phyloP scores from a whole-genome alignment of 768 basidiomycete genomes.

The Lactifluus echinatus region DNA sequence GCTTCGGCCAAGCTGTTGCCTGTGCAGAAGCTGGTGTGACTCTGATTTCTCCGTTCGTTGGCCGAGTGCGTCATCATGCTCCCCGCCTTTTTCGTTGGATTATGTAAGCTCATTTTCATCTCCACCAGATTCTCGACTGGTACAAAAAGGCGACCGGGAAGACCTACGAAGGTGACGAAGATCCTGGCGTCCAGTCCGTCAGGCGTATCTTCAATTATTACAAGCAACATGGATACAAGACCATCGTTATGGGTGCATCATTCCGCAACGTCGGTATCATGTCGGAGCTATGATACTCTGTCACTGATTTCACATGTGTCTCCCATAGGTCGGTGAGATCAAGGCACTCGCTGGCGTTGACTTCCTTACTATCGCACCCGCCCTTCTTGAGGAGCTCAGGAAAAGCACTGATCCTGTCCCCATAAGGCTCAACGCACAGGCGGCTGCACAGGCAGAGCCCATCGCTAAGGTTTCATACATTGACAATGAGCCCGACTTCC shows the following conservation, averaged over 20 bases:
- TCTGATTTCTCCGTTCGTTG: slow-evolving; percentile 98
- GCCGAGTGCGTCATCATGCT: slow-evolving; percentile 55
- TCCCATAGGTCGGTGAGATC: slow-evolving; percentile 73
- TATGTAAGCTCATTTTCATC: slow-evolving; percentile 16
- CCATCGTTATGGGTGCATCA: slow-evolving; percentile 99
- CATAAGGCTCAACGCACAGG: slow-evolving; percentile 66
- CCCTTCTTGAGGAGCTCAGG: slow-evolving; percentile 89
- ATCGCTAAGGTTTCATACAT: slow-evolving; percentile 77
- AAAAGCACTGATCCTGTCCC: slow-evolving; percentile 68
- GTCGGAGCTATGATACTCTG: not conserved
- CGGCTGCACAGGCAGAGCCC: slow-evolving; percentile 50
- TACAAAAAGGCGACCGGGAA: slow-evolving; percentile 87
- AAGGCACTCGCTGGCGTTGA: slow-evolving; percentile 92
- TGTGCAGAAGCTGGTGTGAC: slow-evolving; percentile 98
- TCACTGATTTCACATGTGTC: not conserved
- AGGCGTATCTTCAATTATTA: slow-evolving; percentile 99
- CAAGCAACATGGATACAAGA: slow-evolving; percentile 97
- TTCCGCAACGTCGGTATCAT: slow-evolving; percentile 82
- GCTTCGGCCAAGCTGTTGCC: slow-evolving; percentile 97
- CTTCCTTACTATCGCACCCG: slow-evolving; percentile 91
- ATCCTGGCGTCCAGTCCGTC: slow-evolving; percentile 94
- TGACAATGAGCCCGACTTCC: slow-evolving; percentile 94
- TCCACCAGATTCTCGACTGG: slow-evolving; percentile 88
- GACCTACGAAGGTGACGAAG: slow-evolving; percentile 81
- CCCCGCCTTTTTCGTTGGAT: not conserved